Conservation (phyloP, 768 basidiomycete species). For the Hericium coralloides region DNA sequence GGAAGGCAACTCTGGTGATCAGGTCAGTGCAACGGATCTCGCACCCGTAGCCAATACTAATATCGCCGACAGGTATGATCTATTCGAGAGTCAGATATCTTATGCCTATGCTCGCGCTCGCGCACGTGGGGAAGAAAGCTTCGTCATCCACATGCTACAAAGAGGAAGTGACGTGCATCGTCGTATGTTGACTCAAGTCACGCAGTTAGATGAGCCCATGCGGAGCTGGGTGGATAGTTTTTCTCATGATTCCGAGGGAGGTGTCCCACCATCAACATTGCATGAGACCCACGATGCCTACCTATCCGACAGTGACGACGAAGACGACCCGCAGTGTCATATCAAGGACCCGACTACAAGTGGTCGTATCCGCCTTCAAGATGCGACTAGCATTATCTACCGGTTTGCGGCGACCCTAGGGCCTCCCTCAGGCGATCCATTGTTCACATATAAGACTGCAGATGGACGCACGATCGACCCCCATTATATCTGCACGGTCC, state of each 20-base stretch:
- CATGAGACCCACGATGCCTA: constrained; percentile 32
- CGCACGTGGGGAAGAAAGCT: constrained; percentile 37
- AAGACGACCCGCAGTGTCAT: constrained; percentile 29
- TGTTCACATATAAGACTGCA: constrained; percentile 32
- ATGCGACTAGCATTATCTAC: constrained; percentile 50
- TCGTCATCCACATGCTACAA: constrained; percentile 58
- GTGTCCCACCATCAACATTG: constrained; percentile 38
- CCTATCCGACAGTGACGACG: constrained; percentile 41
- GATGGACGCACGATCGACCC: constrained; percentile 15
- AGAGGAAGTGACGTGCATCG: constrained; percentile 47
- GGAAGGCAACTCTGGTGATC: constrained; percentile 49
- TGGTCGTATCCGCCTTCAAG: constrained; percentile 45
- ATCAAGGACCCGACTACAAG: constrained; percentile 59
- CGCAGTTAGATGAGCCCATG: constrained; percentile 31
- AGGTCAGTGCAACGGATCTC: constrained; percentile 33
- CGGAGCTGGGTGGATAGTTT: constrained; percentile 42
- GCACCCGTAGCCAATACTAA: not conserved
- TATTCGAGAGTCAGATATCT: constrained; percentile 55
- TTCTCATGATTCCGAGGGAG: constrained; percentile 26
- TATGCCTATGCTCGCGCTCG: constrained; percentile 45
- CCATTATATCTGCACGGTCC: constrained; percentile 39
- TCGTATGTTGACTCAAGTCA: constrained; percentile 37
- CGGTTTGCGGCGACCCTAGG: constrained; percentile 30
- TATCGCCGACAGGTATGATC: constrained; percentile 37
- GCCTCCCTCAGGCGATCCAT: not conserved